Evolutionary conservation across 2,329 filamentous ascomycete species (phyloP), one percentile per base, ranked within the genome.

Genomic region (Cyanodermella asteris): DNA sequence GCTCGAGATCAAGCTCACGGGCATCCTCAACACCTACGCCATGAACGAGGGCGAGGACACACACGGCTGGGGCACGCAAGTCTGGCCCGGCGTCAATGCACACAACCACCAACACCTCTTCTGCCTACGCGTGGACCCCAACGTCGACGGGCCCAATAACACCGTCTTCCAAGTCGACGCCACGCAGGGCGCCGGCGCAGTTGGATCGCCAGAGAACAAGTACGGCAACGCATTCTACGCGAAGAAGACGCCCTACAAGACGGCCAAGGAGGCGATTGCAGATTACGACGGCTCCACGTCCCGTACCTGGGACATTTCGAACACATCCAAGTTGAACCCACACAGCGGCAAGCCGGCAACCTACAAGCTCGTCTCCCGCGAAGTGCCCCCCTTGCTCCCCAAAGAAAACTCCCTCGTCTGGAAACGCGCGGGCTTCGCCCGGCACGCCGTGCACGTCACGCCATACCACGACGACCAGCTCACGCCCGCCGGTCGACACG

Each of bases 71-170:
- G 82, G 82, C 28, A 91, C 81, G 0, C 72, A 91, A 46, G 82
- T 93, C 6, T 87, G 84, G 41, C 76, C 78, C 0, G 72, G 77
- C 20, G 80, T 91, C 41, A 91, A 91, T 41, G 82, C 82, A 1
- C 82, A 91, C 53, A 91, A 91, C 53, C 82, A 93, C 48, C 81
- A 93, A 49, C 82, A 93, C 47, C 61, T 93, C 16, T 93, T 93
- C 64, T 91, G 80, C 43, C 55, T 93, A 21, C 76, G 82, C 20
- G 56, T 91, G 21, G 76, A 93, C 44, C 66, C 81, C 16, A 87
- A 84, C 41, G 64, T 93, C 28, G 82, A 91, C 42, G 82, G 82
- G 0, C 65, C 72, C 1, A 61, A 71, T 34, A 93, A 93, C 46
- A 82, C 80, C 0, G 60, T 91, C 30, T 84, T 80, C 55, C 67